Base-by-base conservation (phyloP, 202 grass and related monocot species). In the Sporobolus alterniflorus region DNA sequence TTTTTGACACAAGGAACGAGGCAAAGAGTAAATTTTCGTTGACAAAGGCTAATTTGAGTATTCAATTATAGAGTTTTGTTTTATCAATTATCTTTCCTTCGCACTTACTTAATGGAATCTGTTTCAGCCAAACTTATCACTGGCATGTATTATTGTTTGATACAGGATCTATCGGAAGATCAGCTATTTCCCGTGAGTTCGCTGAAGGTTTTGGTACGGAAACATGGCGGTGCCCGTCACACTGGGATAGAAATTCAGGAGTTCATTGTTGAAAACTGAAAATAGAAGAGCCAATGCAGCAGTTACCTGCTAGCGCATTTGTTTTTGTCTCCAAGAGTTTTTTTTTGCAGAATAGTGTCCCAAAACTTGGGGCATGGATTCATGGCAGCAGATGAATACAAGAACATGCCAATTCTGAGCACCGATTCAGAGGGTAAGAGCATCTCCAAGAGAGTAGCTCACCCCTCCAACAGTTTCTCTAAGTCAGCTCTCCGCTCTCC, bases 201-300 rank as follows among this genome's bases (percentile, higher is more conserved):
- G 3, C 77, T 98, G 65, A 90, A 98, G 85, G 85, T 98, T 56
- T 68, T 98, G 80, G 59, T 96, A 36, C 82, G 91, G 81, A 93
- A 90, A 67, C 93, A 94, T 65, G 85, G 93, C 0, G 89, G 87
- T 28, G 96, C 91, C 70, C 89, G 96, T 54, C 96, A 98, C 82
- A 98, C 96, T 29, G 93, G 96, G 63, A 98, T 96, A 90, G 96
- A 94, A 89, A 96, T 99, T 74, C 56, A 70, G 79, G 96, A 96
- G 80, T 99, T 96, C 74, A 92, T 96, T 74, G 34, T 99, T 47
- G 93, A 98, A 80, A 98, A 96, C 72, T 94, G 90, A 94, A 77
- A 67, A 33, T 43, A 71, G 32, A 80, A 55, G 67, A 16, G 33
- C 34, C 20, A 22, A 40, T 54, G 32, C 34, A 22, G 11, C 29